Evolutionary conservation across 495 filamentous ascomycete species (phyloP).

Genomic region (Xylaria grammica): DNA sequence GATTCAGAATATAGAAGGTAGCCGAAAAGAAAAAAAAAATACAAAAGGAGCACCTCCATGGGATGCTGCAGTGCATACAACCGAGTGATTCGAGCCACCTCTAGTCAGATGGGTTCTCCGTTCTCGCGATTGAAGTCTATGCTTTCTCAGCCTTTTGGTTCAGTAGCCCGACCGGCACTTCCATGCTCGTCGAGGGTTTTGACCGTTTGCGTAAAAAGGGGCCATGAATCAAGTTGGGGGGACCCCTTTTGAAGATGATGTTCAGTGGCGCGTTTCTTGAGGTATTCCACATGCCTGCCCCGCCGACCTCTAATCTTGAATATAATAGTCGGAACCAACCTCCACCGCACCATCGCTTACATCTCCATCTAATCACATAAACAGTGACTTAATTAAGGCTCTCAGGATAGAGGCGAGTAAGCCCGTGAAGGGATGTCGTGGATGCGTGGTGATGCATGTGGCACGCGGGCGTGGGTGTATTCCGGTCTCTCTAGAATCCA

Average conservation of each 20-base stretch:
- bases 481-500: constrained; percentile 11
- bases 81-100: background rate
- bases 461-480: background rate
- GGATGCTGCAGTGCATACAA: constrained; percentile 15
- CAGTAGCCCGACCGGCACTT: background rate
- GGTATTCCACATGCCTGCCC: constrained; percentile 11
- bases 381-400: background rate
- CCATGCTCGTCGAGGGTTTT: background rate
- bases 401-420: constrained; percentile 8
- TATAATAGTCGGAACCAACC: background rate
- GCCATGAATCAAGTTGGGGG: background rate
- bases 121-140: background rate
- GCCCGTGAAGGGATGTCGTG: background rate
- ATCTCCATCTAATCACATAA: background rate
- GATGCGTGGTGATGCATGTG: background rate
- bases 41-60: constrained; percentile 23
- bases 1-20: constrained; percentile 25
- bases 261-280: constrained; percentile 1
- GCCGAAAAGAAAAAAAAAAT: constrained; percentile 22
- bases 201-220: background rate
- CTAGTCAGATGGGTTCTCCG: constrained; percentile 12
- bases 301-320: background rate
- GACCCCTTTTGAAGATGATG: background rate
- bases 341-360: background rate
- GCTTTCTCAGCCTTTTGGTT: background rate